These are phyloP conservation scores for Mikania micrantha DNA, from an alignment of 129 eudicot genomes.

Conservation along the genomic window DNA sequence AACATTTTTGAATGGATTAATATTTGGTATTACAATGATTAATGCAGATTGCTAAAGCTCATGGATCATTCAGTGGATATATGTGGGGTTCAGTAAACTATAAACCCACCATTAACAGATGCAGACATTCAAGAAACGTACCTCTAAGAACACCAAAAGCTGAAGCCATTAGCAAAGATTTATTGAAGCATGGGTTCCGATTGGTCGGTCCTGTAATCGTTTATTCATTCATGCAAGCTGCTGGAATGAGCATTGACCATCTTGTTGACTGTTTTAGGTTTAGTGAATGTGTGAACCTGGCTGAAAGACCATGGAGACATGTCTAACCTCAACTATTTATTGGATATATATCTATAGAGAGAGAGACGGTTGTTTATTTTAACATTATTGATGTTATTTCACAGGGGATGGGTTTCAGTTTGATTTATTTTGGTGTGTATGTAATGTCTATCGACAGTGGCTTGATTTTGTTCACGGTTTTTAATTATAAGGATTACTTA, in stretches of 20 bases:
- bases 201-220: slow-evolving; percentile 88
- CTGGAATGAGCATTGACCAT: slow-evolving; percentile 94
- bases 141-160: slow-evolving; percentile 89
- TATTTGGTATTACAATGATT: neutral
- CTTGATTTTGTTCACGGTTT: slow-evolving; percentile 5
- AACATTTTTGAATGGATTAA: neutral
- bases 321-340: slow-evolving; percentile 42
- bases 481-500: slow-evolving; percentile 12
- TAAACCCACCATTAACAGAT: slow-evolving; percentile 80
- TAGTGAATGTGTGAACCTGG: slow-evolving; percentile 79
- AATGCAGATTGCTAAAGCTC: slow-evolving; percentile 56
- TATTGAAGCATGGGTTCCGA: slow-evolving; percentile 67
- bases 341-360: neutral
- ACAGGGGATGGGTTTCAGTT: slow-evolving; percentile 14
- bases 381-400: slow-evolving; percentile 25
- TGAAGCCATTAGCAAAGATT: slow-evolving; percentile 85
- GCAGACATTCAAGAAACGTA: slow-evolving; percentile 74
- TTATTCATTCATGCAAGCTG: slow-evolving; percentile 96
- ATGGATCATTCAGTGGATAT: slow-evolving; percentile 86
- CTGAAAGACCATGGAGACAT: slow-evolving; percentile 98
- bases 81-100: slow-evolving; percentile 85
- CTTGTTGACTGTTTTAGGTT: slow-evolving; percentile 89
- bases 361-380: slow-evolving; percentile 2
- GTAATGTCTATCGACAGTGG: slow-evolving; percentile 21
- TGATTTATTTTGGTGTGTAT: slow-evolving; percentile 26